These are phyloP conservation scores for Cerrena zonata DNA, from an alignment of 1,284 basidiomycete species.

Conservation along the genomic window DNA sequence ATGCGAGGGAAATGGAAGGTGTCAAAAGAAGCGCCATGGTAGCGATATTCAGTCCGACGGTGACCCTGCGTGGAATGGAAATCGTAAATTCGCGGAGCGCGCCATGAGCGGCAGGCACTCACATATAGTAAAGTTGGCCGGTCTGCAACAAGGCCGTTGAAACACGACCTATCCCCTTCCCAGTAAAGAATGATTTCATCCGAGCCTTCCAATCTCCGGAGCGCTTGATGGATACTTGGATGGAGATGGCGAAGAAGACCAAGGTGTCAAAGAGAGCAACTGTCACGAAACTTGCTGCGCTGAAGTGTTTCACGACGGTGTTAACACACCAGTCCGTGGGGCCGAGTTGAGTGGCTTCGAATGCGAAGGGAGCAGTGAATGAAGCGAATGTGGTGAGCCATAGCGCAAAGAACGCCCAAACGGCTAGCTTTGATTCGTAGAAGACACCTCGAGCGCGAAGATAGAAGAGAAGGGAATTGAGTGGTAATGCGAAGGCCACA, in stretches of 20 bases:
- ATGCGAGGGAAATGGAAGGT: conserved; percentile 13
- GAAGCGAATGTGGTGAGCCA: conserved; percentile 28
- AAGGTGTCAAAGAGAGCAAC: conserved; percentile 24
- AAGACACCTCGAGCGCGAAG: conserved; percentile 26
- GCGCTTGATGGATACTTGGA: conserved; percentile 13
- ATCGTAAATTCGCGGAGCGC: no score
- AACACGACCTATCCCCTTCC: conserved; percentile 9
- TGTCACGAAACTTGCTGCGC: conserved; percentile 17
- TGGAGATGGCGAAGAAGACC: conserved; percentile 29
- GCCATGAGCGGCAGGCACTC: not conserved
- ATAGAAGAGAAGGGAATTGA: conserved; percentile 32
- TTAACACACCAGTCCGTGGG: conserved; percentile 24
- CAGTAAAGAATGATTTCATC: conserved; percentile 20
- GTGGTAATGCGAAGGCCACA: conserved; percentile 19
- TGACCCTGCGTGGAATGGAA: conserved; percentile 14
- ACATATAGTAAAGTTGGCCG: conserved; percentile 11
- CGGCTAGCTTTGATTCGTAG: conserved; percentile 17
- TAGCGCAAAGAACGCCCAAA: conserved; percentile 22
- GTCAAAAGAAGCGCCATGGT: conserved; percentile 18
- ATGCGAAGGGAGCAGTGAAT: conserved; percentile 20
- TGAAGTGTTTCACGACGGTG: conserved; percentile 15
- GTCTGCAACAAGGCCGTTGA: conserved; percentile 5
- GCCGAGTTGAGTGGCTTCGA: conserved; percentile 22
- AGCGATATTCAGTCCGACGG: conserved; percentile 20
- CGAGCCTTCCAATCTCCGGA: not conserved